Evolutionary conservation across 805 yeast genomes (phyloP).

Genomic region (Wickerhamiella azyma): DNA sequence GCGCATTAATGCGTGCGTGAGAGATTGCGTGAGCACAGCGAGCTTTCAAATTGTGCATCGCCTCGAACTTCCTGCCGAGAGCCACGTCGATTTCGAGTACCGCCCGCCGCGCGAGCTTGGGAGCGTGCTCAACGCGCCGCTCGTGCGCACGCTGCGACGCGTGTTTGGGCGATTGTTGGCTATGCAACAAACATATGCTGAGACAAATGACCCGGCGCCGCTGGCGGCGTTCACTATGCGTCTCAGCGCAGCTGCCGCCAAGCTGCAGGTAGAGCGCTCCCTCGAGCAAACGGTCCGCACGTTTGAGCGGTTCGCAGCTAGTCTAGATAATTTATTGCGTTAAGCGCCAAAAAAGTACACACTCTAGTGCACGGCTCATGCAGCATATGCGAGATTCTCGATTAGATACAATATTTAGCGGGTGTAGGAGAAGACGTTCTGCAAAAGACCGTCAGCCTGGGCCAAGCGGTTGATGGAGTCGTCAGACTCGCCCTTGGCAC

Average conservation of each 20-base stretch:
- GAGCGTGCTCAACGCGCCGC: background rate
- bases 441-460: constrained; percentile 94
- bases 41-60: background rate
- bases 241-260: background rate
- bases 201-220: background rate
- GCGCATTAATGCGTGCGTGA: background rate
- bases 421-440: constrained; percentile 41
- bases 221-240: background rate
- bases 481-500: constrained; percentile 99
- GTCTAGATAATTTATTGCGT: background rate
- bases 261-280: background rate
- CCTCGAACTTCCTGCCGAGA: background rate
- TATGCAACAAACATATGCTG: background rate
- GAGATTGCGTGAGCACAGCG: no score
- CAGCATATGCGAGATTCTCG: background rate
- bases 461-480: constrained; percentile 99
- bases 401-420: constrained; percentile 19
- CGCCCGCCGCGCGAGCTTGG: background rate
- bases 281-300: no score
- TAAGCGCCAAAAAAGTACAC: background rate
- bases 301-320: background rate
- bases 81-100: background rate
- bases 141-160: background rate
- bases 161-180: background rate
- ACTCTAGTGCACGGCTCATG: background rate